A percentile compares a stretch with the other conserved stretches of the same genome.
Conservation (phyloP, 2,329 filamentous ascomycete genomes). For the Microascus cirrosus region DNA sequence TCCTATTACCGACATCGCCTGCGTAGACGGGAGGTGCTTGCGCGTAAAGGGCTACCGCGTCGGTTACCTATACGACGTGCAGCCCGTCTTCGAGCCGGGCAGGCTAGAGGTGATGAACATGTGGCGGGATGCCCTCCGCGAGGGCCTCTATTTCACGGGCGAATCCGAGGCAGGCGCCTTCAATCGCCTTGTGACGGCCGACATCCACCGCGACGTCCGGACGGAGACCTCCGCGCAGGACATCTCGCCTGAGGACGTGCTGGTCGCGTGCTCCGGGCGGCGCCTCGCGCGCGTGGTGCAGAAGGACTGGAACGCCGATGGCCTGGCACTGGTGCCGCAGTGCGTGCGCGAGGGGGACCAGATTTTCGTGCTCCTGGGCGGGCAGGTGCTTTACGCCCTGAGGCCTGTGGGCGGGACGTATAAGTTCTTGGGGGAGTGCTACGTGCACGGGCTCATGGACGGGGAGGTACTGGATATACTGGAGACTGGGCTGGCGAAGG, state of each 20-base stretch:
- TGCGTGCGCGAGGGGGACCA: slow-evolving; percentile 9
- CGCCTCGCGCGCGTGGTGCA: slow-evolving; percentile 8
- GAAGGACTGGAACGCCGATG: slow-evolving; percentile 9
- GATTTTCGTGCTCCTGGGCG: slow-evolving; percentile 11
- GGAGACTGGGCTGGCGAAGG: slow-evolving; percentile 6
- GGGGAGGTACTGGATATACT: slow-evolving; percentile 12
- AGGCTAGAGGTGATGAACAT: slow-evolving; percentile 2
- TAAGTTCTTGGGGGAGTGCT: slow-evolving; percentile 14
- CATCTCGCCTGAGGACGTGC: slow-evolving; percentile 2
- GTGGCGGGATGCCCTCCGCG: slow-evolving; percentile 6
- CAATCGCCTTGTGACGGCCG: slow-evolving; percentile 7
- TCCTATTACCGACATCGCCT: slow-evolving; percentile 3
- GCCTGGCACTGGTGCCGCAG: slow-evolving; percentile 8
- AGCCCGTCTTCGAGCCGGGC: slow-evolving; percentile 6
- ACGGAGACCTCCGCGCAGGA: not conserved
- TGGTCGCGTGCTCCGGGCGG: slow-evolving; percentile 8
- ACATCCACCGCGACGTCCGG: slow-evolving; percentile 6
- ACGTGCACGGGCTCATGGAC: slow-evolving; percentile 15
- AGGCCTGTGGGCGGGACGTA: slow-evolving; percentile 8
- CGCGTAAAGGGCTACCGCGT: slow-evolving; percentile 9
- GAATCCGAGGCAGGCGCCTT: slow-evolving; percentile 9
- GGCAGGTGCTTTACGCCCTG: slow-evolving; percentile 11
- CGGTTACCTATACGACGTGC: slow-evolving; percentile 10
- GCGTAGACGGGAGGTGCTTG: slow-evolving; percentile 6
- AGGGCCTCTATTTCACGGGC: slow-evolving; percentile 8